phyloP scores from a whole-genome alignment of 129 eudicot genomes.

The carrot (Daucus carota) region DH1_v3.0 NC_030382.2:44905001-44905500 shows the following conservation, averaged over 20 bases:
- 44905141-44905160: not conserved
- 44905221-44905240: not conserved
- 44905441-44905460: conserved; percentile 9
- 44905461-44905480: conserved; percentile 11
- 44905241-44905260: not conserved
- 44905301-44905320: not conserved
- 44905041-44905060: not conserved
- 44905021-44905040: not conserved
- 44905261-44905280: not conserved
- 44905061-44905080: no score
- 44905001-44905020: not conserved
- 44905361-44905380: not conserved
- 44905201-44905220: not conserved
- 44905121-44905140: no score
- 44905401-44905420: conserved; percentile 8
- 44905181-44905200: not conserved
- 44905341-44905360: not conserved
- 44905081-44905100: not conserved
- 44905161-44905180: not conserved
- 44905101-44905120: no score
- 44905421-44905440: conserved; percentile 9
- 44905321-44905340: not conserved
- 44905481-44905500: conserved; percentile 7
- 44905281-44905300: not conserved
- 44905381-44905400: not conserved